Evolutionary conservation across 2,329 filamentous ascomycete genomes (phyloP), one percentile per base, ranked within the genome.

Genomic region (Exophiala aquamarina): DNA sequence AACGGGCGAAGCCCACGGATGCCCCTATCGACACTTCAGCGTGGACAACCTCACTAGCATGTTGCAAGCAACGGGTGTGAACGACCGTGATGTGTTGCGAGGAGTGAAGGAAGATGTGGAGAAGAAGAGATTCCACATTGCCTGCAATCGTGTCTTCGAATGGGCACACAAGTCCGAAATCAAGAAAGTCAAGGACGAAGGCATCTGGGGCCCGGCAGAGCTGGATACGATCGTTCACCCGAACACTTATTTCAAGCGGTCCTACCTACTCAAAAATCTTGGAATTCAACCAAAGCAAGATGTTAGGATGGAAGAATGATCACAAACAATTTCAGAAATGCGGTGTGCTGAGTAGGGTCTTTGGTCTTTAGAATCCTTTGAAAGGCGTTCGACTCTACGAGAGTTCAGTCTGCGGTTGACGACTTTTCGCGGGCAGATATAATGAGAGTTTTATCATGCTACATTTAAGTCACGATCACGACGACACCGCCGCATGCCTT

Each of bases 171-270:
- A 87, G 64, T 74, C 75, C 14, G 86, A 92, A 65, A 81, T 93
- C 49, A 86, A 83, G 63, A 82, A 79, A 61, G 87, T 86, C 52
- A 88, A 85, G 68, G 87, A 91, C 33, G 83, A 89, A 40, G 78
- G 81, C 4, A 74, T 83, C 41, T 86, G 86, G 82, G 83, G 77
- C 10, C 72, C 84, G 5, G 82, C 82, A 13, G 88, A 95, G 65
- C 75, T 95, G 33, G 92, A 97, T 69, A 97, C 92, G 0, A 95
- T 98, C 63, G 84, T 95, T 17, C 93, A 98, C 69, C 93, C 93
- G 9, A 98, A 98, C 66, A 91, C 92, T 56, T 98, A 96, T 70
- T 98, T 97, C 70, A 96, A 95, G 76, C 79, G 92, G 46, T 95
- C 90, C 65, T 97, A 89, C 67, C 62, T 94, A 59, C 72, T 98